Conservation (phyloP, 768 basidiomycete genomes). For the Leccinum rimulosum region DNA sequence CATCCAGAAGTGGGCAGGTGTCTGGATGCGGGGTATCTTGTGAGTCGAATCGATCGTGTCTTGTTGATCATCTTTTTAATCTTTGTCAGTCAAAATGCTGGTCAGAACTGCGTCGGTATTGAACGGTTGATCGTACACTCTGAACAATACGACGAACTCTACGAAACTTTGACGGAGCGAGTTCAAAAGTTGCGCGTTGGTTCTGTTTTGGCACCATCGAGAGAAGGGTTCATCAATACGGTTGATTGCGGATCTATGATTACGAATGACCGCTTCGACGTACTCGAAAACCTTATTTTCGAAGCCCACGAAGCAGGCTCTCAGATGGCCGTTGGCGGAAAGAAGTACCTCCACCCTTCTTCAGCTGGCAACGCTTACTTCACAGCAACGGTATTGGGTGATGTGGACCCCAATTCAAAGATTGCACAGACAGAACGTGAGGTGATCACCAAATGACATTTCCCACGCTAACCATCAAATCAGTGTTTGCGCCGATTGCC, state of each 20-base stretch:
- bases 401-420: conserved; percentile 65
- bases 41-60: conserved; percentile 41
- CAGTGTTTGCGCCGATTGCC: conserved; percentile 93
- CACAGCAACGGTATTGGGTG: conserved; percentile 80
- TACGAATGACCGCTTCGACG: conserved; percentile 63
- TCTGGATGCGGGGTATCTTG: conserved; percentile 93
- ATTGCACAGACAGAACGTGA: conserved; percentile 80
- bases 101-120: conserved; percentile 97
- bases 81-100: conserved; percentile 73
- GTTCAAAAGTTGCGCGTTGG: conserved; percentile 72
- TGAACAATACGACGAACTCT: conserved; percentile 73
- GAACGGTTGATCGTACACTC: conserved; percentile 88
- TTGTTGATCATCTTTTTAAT: neutral
- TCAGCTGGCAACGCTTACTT: conserved; percentile 80
- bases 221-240: conserved; percentile 66
- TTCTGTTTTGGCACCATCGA: conserved; percentile 63
- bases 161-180: conserved; percentile 60
- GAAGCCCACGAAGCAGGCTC: conserved; percentile 73
- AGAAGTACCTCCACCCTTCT: conserved; percentile 60
- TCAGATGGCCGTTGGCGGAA: conserved; percentile 59
- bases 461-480: conserved; percentile 11
- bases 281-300: conserved; percentile 65
- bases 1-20: conserved; percentile 70
- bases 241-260: conserved; percentile 92
- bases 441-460: conserved; percentile 1